Base-by-base conservation (phyloP, 495 filamentous ascomycete species). In the Talaromyces borbonicus region DNA sequence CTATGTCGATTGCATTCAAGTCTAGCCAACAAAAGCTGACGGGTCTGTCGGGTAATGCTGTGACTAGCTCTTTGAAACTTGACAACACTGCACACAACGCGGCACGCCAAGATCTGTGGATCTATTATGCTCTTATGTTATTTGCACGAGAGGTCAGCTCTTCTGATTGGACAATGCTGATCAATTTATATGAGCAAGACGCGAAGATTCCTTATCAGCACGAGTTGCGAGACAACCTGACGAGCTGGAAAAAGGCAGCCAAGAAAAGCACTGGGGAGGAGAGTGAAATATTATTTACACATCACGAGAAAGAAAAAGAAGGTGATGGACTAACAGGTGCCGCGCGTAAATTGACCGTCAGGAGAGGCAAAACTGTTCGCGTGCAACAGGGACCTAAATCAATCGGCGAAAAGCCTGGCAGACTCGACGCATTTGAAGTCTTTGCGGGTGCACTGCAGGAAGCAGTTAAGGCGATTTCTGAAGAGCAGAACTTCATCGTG, bases 401-500 rank as follows among this genome's bases (percentile, higher is more conserved):
- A 11, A 63, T 60, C 38, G 58, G 59, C 18, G 84, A 89, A 27
- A 87, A 82, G 62, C 74, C 78, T 49, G 81, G 83, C 30, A 77
- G 78, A 49, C 69, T 85, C 18, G 73, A 85, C 30, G 76, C 85
- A 0, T 87, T 78, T 49, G 90, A 95, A 65, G 82, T 80, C n/a
- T 95, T 95, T 63, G 71, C 79, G 2, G 83, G 83, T 26, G 76
- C 81, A 12, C 67, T 96, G 33, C 79, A 84, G 39, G 87, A 95
- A 60, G 77, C 85, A 46, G 62, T 87, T 36, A 81, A 79, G 16
- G 75, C 92, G 48, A 79, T 95, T 30, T 81, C 83, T 39, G 84
- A 84, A 49, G 90, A 97, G 66, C 90, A 97, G 60, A 95, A 95
- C 56, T 97, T 96, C 54, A 68, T 95, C 22, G 79, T 93, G 18